Evolutionary conservation across 768 basidiomycete genomes (phyloP), one percentile per base, ranked within the genome.

Genomic region (Psilocybe azurescens): DNA sequence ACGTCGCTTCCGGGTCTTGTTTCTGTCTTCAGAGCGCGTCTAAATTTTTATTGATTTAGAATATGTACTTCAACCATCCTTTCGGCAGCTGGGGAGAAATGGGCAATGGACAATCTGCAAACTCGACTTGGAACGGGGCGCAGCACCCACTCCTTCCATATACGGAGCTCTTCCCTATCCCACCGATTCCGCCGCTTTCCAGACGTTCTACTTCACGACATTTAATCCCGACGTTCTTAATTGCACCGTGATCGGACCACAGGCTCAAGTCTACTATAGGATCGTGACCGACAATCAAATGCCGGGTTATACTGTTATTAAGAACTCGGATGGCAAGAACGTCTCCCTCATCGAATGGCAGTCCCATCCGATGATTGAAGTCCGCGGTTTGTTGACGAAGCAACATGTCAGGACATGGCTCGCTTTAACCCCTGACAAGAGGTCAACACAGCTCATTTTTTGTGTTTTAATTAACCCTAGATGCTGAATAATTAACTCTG

Each of bases 141-240:
- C 60, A 20, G 36, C 38, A 28, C 68, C 75, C 9, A 68, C 78
- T 4, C 84, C 87, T 51, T 89, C 88, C 51, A 73, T 89, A 60
- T 86, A 84, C 66, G 88, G 88, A 5, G 87, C 87, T 0, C 83
- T 89, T 18, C 88, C 88, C 30, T 87, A 85, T 66, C 80, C 84
- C 0, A 56, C 73, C 24, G 59, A 76, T 24, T 65, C 79, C 14
- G 72, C 75, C 32, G 62, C 77, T 29, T 65, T 73, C 69, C 69
- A 74, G 5, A 69, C 75, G 5, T 83, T 84, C 71, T 77, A 78
- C 52, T 84, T 89, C 77, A 80, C 81, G 10, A 73, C 78, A 11
- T 78, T 85, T 69, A 81, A 75, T 60, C 81, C 84, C 3, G 79
- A 78, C 39, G 74, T 89, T 7, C 75, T 88, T 56, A 85, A 89